Base-by-base conservation (phyloP, 768 basidiomycete genomes). In the Lactifluus piperatus region DNA sequence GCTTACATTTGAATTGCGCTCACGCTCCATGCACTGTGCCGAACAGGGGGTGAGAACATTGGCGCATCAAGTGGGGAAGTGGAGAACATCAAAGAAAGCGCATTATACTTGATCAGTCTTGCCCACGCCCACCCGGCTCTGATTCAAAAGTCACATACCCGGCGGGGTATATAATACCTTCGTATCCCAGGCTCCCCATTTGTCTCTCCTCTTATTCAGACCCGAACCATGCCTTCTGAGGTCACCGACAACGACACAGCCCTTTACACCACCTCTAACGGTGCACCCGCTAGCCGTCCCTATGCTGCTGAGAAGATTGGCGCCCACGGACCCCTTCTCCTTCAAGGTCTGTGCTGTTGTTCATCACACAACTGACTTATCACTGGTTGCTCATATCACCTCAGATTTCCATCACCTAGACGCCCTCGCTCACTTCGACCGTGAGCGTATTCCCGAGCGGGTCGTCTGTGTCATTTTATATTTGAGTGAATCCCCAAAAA, bases 371-470 rank as follows among this genome's bases (percentile, higher is more conserved):
- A 37, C 45, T 20, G 24, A 16, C 37, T 60, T 22, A 56, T 54
- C 52, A 50, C 45, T n/a, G 29, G 59, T 71, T 43, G 69, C 64
- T 56, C 60, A 56, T 62, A 52, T 48, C 16, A 43, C 30, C n/a
- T 51, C 29, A 88, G 90, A 93, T 71, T 92, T 91, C 76, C 86
- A 91, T 72, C 84, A 89, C 73, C 86, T 94, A 68, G 91, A 93
- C 74, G 77, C 88, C 50, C 83, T 98, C 62, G 85, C 91, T 16
- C 94, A 95, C 76, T 94, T 94, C 67, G 90, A 91, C 71, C 85
- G 91, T 60, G 94, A 97, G 73, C 88, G 95, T 70, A 95, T 98
- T 68, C 95, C 94, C 16, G 92, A 95, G 79, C 91, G 92, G 72
- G 86, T 91, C 64, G 92, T 86, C 71, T 64, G 82, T 77, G 43